Evolutionary conservation across 768 basidiomycete genomes (phyloP), one percentile per base, ranked within the genome.

Genomic region (Peribolospora baueri): DNA sequence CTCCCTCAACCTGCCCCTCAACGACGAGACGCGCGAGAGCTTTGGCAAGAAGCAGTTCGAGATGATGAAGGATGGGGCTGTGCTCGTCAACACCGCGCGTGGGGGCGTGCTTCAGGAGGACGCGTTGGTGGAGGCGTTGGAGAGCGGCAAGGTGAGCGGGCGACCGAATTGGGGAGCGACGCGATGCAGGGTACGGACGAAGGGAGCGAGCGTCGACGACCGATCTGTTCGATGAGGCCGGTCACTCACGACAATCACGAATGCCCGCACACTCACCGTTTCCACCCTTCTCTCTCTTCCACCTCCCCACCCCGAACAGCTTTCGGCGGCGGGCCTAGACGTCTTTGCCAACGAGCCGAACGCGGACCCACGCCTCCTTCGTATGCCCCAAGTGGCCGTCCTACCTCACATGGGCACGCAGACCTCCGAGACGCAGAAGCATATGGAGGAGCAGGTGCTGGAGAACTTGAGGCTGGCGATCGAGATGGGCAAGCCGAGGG

Each of bases 61-160:
- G 52, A 42, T 39, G 53, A 61, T 64, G 60, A 59, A 60, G 56
- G 14, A 52, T n/a, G 43, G 46, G 5, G 59, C 59, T 4, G 39
- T 60, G 10, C 37, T 64, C 42, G 51, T 64, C 56, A 64, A 64
- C 46, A 64, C 63, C n/a, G 63, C 60, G 37, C 45, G 88, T n/a
- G 88, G 88, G 8, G 88, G 82, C 63, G 77, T 91, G 37, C 74
- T 93, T 42, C 83, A 91, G 59, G 85, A 91, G 67, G 77, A 75
- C 5, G 88, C 84, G 4, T 71, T 95, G 71, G 82, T 91, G 58
- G 74, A 74, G 39, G 86, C 86, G 36, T 67, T 95, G 52, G 79
- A 85, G 63, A 80, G 81, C 60, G 85, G 85, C 8, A 84, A 91
- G 67, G 86, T 88, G 65, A 64, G 84, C 40, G 49, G 49, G 25